These are phyloP conservation scores for Lithohypha guttulata DNA, from an alignment of 2,329 filamentous ascomycete species.

Conservation along the genomic window DNA sequence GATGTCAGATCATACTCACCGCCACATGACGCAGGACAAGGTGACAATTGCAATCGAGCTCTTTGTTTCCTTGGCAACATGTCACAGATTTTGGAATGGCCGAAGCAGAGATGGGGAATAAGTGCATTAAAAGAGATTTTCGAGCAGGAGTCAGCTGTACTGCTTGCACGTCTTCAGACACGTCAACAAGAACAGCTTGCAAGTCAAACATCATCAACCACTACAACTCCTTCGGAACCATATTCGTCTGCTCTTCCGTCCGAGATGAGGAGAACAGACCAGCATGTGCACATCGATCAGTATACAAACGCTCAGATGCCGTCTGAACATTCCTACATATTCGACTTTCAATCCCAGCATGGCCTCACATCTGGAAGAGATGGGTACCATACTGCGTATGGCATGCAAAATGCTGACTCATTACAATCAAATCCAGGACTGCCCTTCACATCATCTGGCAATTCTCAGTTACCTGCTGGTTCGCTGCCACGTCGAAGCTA, in stretches of 20 bases:
- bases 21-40: conserved; percentile 7
- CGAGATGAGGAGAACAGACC: too few relatives aligned
- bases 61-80: conserved; percentile 17
- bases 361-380: too few relatives aligned
- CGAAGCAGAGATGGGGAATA: conserved; percentile 18
- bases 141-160: conserved; percentile 21
- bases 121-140: conserved; percentile 17
- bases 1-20: conserved; percentile 8
- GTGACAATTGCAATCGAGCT: conserved; percentile 19
- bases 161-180: conserved; percentile 17
- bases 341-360: too few relatives aligned
- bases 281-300: too few relatives aligned
- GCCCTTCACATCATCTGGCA: too few relatives aligned
- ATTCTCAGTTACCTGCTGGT: conserved; percentile 14
- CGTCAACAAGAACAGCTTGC: conserved; percentile 12
- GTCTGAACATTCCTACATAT: too few relatives aligned
- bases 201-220: background rate
- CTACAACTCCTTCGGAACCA: background rate
- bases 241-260: too few relatives aligned
- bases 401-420: too few relatives aligned
- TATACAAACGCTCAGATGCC: too few relatives aligned
- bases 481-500: conserved; percentile 20
- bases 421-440: too few relatives aligned
- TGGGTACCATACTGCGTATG: too few relatives aligned
- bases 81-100: conserved; percentile 19